Evolutionary conservation across 2,329 filamentous ascomycete species (phyloP).

Genomic region (Aspergillus sp.): DNA sequence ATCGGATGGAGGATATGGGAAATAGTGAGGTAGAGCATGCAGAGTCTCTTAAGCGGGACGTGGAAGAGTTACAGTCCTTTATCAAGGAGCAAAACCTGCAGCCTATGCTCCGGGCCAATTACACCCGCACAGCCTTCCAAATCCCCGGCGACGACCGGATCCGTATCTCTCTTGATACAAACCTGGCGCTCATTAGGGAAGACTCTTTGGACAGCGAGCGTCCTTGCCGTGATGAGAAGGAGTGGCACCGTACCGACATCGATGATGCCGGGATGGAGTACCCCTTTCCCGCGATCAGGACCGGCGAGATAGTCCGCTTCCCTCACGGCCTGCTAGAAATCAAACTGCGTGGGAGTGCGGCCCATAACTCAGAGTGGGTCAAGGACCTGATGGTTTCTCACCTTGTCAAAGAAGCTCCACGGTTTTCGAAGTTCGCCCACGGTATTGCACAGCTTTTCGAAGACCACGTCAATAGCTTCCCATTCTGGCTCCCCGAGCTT

Average conservation of each 20-base stretch:
- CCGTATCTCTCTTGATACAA: conserved; percentile 88
- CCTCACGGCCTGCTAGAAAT: conserved; percentile 91
- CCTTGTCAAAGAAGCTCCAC: conserved; percentile 81
- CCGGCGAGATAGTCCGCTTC: conserved; percentile 87
- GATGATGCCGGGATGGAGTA: conserved; percentile 80
- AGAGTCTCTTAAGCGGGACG: conserved; percentile 68
- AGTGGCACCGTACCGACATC: conserved; percentile 91
- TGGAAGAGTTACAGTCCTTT: conserved; percentile 75
- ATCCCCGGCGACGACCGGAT: conserved; percentile 89
- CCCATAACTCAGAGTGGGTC: conserved; percentile 78
- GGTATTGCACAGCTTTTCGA: conserved; percentile 90
- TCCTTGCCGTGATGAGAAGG: conserved; percentile 82
- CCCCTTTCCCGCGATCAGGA: conserved; percentile 82
- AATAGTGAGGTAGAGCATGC: conserved; percentile 67
- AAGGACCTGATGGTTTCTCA: conserved; percentile 91
- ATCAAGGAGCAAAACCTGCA: conserved; percentile 75
- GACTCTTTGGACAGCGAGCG: conserved; percentile 73
- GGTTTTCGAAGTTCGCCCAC: conserved; percentile 96
- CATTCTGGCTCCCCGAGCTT: conserved; percentile 91
- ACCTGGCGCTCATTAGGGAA: conserved; percentile 80
- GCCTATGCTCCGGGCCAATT: conserved; percentile 87
- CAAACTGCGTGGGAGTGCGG: conserved; percentile 63
- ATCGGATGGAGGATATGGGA: conserved; percentile 78
- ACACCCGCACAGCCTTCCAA: conserved; percentile 92
- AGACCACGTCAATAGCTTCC: conserved; percentile 91